Evolutionary conservation across 2,329 filamentous ascomycete genomes (phyloP).

Genomic region (Leptodontidium sp.): DNA sequence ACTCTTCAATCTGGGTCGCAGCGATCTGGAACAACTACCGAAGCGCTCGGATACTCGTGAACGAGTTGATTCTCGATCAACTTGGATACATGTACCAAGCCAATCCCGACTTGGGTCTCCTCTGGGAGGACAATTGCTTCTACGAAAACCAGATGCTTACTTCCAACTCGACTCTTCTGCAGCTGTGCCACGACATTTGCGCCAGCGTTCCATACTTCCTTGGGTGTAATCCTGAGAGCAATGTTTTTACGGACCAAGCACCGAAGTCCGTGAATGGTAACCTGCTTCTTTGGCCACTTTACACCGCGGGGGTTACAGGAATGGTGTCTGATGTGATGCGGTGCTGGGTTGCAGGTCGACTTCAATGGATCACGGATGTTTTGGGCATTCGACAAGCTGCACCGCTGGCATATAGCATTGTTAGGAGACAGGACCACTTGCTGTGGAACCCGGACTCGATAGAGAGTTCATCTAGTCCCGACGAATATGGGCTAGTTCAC

Average conservation of each 20-base stretch:
- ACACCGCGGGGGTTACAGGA: constrained; percentile 35
- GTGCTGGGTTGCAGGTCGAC: constrained; percentile 39
- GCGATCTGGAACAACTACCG: constrained; percentile 44
- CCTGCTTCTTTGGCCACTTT: constrained; percentile 42
- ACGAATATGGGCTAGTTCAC: neutral
- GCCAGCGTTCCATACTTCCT: constrained; percentile 40
- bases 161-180: constrained; percentile 32
- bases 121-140: constrained; percentile 22
- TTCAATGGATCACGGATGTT: constrained; percentile 39
- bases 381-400: constrained; percentile 41
- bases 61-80: constrained; percentile 41
- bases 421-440: constrained; percentile 25
- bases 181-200: constrained; percentile 41
- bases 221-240: constrained; percentile 25
- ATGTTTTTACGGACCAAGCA: neutral
- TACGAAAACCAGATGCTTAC: constrained; percentile 33
- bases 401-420: constrained; percentile 33
- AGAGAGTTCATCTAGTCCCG: neutral
- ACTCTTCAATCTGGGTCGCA: constrained; percentile 38
- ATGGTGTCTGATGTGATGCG: constrained; percentile 39
- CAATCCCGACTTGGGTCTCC: constrained; percentile 18
- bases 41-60: constrained; percentile 39
- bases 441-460: constrained; percentile 16
- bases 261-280: constrained; percentile 39
- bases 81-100: constrained; percentile 33